A percentile compares a stretch with the other conserved stretches of the same genome.
Conservation (phyloP, 768 basidiomycete species). For the Asterophora parasitica region DNA sequence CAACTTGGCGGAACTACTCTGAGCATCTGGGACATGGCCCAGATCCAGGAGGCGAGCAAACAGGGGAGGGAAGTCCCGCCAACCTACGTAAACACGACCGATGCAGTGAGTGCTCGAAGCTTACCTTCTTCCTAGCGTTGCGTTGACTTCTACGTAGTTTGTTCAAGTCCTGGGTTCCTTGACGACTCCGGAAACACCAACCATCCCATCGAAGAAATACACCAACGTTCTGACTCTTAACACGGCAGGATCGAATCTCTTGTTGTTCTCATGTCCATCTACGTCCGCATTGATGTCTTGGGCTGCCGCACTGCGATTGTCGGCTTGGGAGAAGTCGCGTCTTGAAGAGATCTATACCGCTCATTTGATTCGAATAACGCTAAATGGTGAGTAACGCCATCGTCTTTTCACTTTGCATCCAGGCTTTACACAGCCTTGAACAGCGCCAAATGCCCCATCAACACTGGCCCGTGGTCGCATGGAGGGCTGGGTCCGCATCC, state of each 20-base stretch:
- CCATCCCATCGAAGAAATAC: conserved; percentile 51
- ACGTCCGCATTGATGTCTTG: conserved; percentile 73
- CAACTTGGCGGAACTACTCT: conserved; percentile 87
- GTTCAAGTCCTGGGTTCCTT: conserved; percentile 75
- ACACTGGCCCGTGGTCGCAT: conserved; percentile 67
- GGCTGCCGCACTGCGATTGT: conserved; percentile 86
- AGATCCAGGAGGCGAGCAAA: conserved; percentile 79
- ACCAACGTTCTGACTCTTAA: conserved; percentile 86
- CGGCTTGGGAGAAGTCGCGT: conserved; percentile 92
- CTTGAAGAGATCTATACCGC: conserved; percentile 98
- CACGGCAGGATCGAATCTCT: conserved; percentile 87
- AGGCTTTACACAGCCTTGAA: background rate
- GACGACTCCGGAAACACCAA: conserved; percentile 52
- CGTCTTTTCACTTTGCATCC: background rate
- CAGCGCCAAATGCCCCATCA: conserved; percentile 50
- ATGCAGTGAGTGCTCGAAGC: conserved; percentile 57
- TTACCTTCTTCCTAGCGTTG: conserved; percentile 6
- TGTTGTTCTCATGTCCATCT: conserved; percentile 82
- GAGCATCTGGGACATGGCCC: conserved; percentile 89
- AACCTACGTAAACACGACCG: conserved; percentile 81
- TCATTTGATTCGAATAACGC: conserved; percentile 80
- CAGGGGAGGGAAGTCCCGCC: conserved; percentile 82
- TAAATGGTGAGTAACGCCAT: conserved; percentile 32
- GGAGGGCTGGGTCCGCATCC: conserved; percentile 89
- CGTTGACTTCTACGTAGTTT: conserved; percentile 42